These are phyloP conservation scores for Aspergillus sp. DNA, from an alignment of 2,329 filamentous ascomycete species.

Conservation along the genomic window DNA sequence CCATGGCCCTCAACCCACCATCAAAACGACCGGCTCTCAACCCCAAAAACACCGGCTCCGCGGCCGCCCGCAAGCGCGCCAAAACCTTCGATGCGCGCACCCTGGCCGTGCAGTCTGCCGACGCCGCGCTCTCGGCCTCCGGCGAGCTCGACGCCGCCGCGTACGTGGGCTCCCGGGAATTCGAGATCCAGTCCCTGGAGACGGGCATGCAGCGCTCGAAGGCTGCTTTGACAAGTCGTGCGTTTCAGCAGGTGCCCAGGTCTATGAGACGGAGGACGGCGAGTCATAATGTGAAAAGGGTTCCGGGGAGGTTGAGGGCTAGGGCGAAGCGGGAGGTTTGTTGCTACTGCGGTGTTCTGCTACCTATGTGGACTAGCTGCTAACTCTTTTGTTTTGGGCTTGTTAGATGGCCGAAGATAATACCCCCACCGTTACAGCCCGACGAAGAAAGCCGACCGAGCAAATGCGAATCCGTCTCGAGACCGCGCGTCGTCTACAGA, in stretches of 20 bases:
- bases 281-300: conserved; percentile 89
- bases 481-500: conserved; percentile 69
- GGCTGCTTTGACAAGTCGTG: conserved; percentile 62
- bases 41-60: conserved; percentile 22
- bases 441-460: conserved; percentile 46
- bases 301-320: conserved; percentile 72
- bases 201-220: conserved; percentile 77
- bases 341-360: too few species aligned
- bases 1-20: conserved; percentile 32
- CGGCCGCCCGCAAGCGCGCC: conserved; percentile 41
- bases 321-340: conserved; percentile 64
- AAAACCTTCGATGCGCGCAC: conserved; percentile 45
- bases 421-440: conserved; percentile 72
- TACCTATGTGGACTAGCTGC: too few species aligned
- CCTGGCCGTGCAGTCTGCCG: conserved; percentile 45
- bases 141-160: conserved; percentile 82
- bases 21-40: conserved; percentile 28
- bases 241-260: conserved; percentile 88
- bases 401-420: conserved; percentile 83
- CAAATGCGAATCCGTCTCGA: conserved; percentile 62
- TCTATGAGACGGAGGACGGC: conserved; percentile 82
- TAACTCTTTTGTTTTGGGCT: too few species aligned
- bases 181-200: conserved; percentile 83
- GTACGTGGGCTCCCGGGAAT: conserved; percentile 82
- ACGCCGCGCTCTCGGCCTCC: conserved; percentile 53